phyloP scores from a whole-genome alignment of 768 basidiomycete species.

The Coprinopsis sp. region DNA sequence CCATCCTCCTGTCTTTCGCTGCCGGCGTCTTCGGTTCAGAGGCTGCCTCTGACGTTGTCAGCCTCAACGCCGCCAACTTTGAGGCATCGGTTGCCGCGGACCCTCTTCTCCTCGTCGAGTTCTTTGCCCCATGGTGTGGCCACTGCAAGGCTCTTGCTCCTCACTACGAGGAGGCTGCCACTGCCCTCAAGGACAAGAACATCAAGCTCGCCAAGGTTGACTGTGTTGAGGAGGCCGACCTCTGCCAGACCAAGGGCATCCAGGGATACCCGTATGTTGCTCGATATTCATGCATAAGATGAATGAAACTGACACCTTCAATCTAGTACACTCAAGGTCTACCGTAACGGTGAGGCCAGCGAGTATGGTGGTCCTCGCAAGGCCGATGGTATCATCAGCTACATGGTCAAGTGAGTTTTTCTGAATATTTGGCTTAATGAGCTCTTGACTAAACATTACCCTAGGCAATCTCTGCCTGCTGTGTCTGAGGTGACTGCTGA shows the following conservation, averaged over 20 bases:
- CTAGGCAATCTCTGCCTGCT: conserved; percentile 87
- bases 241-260: conserved; percentile 85
- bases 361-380: conserved; percentile 90
- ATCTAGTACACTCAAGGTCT: conserved; percentile 81
- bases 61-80: conserved; percentile 67
- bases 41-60: conserved; percentile 75
- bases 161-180: conserved; percentile 92
- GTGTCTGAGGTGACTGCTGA: conserved; percentile 74
- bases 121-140: conserved; percentile 93
- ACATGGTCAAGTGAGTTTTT: conserved; percentile 85
- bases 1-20: conserved; percentile 47
- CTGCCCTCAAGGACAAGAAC: conserved; percentile 80
- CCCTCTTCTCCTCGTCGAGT: conserved; percentile 84
- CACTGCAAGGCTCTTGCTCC: conserved; percentile 96
- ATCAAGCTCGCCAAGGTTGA: conserved; percentile 96
- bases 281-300: neutral
- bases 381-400: conserved; percentile 92
- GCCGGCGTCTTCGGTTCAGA: conserved; percentile 54
- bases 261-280: conserved; percentile 87
- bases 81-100: conserved; percentile 60
- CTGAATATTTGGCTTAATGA: neutral
- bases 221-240: conserved; percentile 90
- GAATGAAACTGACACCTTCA: neutral
- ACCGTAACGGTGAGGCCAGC: conserved; percentile 71
- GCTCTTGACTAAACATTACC: conserved; percentile 9